Evolutionary conservation across 2,329 filamentous ascomycete genomes (phyloP).

Genomic region (Cordyceps militaris): DNA sequence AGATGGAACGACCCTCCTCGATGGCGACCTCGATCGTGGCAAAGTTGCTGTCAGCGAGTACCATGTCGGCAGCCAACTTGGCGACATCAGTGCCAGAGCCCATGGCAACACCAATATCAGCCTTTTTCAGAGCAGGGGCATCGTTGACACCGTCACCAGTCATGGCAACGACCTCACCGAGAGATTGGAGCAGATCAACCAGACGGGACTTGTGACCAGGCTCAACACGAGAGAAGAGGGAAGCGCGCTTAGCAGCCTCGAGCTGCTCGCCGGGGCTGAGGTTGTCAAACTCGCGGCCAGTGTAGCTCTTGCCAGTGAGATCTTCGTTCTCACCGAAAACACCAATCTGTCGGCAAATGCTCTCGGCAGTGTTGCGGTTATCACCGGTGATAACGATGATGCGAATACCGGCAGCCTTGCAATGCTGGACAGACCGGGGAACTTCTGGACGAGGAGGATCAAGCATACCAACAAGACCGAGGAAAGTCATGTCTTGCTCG

Average conservation of each 20-base stretch:
- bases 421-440: constrained; percentile 75
- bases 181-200: constrained; percentile 88
- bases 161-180: constrained; percentile 96
- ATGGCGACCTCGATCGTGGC: constrained; percentile 94
- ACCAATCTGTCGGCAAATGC: constrained; percentile 94
- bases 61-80: constrained; percentile 96
- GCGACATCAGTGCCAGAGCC: constrained; percentile 95
- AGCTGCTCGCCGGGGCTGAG: constrained; percentile 73
- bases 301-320: constrained; percentile 86
- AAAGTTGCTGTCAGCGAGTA: constrained; percentile 97
- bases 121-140: constrained; percentile 94
- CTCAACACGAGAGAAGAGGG: constrained; percentile 92
- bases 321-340: constrained; percentile 80
- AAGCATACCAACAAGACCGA: constrained; percentile 92
- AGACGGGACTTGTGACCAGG: constrained; percentile 96
- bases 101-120: constrained; percentile 98
- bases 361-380: constrained; percentile 95
- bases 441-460: constrained; percentile 95
- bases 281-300: constrained; percentile 88
- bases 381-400: constrained; percentile 98
- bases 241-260: constrained; percentile 75
- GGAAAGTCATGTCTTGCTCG: constrained; percentile 88
- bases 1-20: constrained; percentile 95
- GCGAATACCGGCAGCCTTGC: constrained; percentile 86
- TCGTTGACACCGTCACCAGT: constrained; percentile 98